A percentile compares a stretch with the other conserved stretches of the same genome.
phyloP scores from a whole-genome alignment of 768 basidiomycete genomes.

The Mycena venus region DNA sequence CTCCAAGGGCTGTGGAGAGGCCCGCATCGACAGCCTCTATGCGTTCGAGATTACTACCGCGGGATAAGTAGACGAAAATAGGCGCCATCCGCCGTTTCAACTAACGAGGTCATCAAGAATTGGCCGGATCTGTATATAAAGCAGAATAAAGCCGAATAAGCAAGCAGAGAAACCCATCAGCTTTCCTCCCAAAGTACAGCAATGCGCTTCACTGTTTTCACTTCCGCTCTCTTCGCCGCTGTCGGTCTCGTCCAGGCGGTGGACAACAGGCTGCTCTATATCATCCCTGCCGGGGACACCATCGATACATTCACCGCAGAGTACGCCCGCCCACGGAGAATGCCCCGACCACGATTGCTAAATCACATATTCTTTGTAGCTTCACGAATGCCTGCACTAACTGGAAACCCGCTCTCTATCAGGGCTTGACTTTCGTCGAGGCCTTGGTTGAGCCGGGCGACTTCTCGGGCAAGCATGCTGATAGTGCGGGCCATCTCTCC shows the following conservation, averaged over 20 bases:
- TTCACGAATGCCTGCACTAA: neutral
- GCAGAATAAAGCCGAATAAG: too few relatives aligned
- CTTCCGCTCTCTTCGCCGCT: neutral
- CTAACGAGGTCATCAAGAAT: too few relatives aligned
- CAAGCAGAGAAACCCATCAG: too few relatives aligned
- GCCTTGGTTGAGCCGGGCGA: constrained; percentile 1
- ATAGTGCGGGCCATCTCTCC: neutral
- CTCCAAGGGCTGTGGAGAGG: too few relatives aligned
- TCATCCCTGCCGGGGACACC: constrained; percentile 8
- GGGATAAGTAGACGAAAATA: too few relatives aligned
- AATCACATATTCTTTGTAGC: neutral
- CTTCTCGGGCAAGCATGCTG: neutral
- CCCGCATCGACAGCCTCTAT: too few relatives aligned
- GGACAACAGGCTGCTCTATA: constrained; percentile 17
- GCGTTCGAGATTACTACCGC: too few relatives aligned
- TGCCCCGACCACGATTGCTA: neutral
- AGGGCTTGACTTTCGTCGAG: neutral
- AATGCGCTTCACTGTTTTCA: neutral
- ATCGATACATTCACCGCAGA: constrained; percentile 6
- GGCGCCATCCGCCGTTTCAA: too few relatives aligned
- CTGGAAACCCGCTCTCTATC: neutral
- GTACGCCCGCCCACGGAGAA: neutral
- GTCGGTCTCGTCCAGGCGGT: constrained; percentile 5
- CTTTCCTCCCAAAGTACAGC: too few relatives aligned
- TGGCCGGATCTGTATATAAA: too few relatives aligned